Evolutionary conservation across 495 filamentous ascomycete species (phyloP).

Genomic region (Bathelium albidoporum): DNA sequence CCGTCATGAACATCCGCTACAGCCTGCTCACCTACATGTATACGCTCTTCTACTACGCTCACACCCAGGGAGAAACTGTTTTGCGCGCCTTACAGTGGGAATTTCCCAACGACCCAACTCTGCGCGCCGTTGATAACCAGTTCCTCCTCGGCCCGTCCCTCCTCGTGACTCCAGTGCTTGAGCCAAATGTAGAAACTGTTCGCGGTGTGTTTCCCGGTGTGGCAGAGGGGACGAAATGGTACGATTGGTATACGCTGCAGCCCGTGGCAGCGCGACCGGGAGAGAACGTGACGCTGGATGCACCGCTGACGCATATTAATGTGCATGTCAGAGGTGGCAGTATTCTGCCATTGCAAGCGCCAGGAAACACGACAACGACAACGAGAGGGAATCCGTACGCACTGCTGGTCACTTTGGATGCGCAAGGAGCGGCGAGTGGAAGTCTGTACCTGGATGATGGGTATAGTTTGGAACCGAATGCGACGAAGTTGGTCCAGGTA

Average conservation of each 20-base stretch:
- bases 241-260: conserved; percentile 68
- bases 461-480: conserved; percentile 25
- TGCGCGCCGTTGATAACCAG: conserved; percentile 58
- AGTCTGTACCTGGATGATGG: conserved; percentile 77
- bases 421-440: conserved; percentile 50
- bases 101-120: conserved; percentile 63
- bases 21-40: conserved; percentile 70
- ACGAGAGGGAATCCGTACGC: conserved; percentile 59
- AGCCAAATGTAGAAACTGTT: conserved; percentile 52
- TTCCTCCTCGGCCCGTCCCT: conserved; percentile 66
- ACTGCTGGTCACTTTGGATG: conserved; percentile 52
- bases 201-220: conserved; percentile 70
- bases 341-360: conserved; percentile 60
- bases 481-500: not conserved
- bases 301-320: conserved; percentile 70
- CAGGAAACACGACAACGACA: conserved; percentile 57
- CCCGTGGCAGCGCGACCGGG: conserved; percentile 44
- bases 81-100: conserved; percentile 80
- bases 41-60: conserved; percentile 63
- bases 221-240: conserved; percentile 56
- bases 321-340: conserved; percentile 67
- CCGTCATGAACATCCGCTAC: conserved; percentile 67
- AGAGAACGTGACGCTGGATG: conserved; percentile 61
- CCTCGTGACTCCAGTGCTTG: conserved; percentile 63
- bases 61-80: conserved; percentile 58